Evolutionary conservation across 148 eudicot genomes (phyloP).

Genomic region (Euryodendron excelsum): DNA sequence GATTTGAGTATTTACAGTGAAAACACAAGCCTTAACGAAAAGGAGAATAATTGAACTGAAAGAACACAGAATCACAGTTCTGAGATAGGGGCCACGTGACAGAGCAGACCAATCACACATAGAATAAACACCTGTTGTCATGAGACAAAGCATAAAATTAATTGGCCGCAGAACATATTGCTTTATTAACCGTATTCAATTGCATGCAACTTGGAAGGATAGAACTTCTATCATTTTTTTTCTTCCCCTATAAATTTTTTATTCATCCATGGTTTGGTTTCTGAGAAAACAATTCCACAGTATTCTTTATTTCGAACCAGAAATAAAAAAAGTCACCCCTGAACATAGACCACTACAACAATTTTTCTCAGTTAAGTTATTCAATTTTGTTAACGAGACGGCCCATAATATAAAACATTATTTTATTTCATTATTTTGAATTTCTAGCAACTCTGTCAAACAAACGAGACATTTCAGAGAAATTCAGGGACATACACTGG

Average conservation of each 20-base stretch:
- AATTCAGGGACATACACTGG: not conserved
- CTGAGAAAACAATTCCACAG: not conserved
- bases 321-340: not conserved
- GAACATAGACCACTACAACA: not conserved
- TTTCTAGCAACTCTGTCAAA: too few relatives aligned
- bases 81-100: slow-evolving; percentile 89
- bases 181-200: not conserved
- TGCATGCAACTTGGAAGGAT: not conserved
- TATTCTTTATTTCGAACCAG: not conserved
- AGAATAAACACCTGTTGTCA: slow-evolving; percentile 71
- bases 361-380: not conserved
- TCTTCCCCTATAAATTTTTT: too few relatives aligned
- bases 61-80: slow-evolving; percentile 78
- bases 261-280: too few relatives aligned
- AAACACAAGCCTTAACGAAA: slow-evolving; percentile 82
- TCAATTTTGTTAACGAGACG: not conserved
- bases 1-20: slow-evolving; percentile 76
- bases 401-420: too few relatives aligned
- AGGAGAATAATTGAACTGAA: slow-evolving; percentile 69
- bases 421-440: too few relatives aligned
- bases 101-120: slow-evolving; percentile 83
- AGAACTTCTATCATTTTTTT: too few relatives aligned
- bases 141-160: slow-evolving; percentile 4
- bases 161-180: not conserved
- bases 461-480: not conserved